A percentile compares a stretch with the other conserved stretches of the same genome.
Evolutionary conservation across 2,329 filamentous ascomycete species (phyloP).

Genomic region (Fonsecaea nubica): DNA sequence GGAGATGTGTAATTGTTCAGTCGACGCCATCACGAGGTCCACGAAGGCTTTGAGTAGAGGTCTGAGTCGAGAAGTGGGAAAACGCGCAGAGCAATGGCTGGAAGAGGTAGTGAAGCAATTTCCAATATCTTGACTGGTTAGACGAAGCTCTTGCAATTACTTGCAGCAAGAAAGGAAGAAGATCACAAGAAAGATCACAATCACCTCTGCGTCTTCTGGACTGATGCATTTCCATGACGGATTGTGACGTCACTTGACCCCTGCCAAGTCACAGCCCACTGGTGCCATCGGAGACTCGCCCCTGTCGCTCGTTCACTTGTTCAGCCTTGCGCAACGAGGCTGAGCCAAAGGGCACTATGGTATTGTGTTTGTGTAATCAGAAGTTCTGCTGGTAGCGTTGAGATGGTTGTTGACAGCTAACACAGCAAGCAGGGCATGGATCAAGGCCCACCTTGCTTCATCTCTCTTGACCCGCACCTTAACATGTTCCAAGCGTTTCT

Average conservation of each 20-base stretch:
- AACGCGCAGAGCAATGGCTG: not conserved
- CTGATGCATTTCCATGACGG: not conserved
- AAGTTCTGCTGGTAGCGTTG: too few relatives aligned
- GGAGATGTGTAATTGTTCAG: constrained; percentile 39
- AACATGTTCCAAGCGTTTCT: too few relatives aligned
- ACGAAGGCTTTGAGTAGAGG: not conserved
- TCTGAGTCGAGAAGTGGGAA: not conserved
- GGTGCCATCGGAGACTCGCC: not conserved
- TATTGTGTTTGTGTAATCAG: too few relatives aligned
- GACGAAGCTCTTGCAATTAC: not conserved
- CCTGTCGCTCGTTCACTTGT: not conserved
- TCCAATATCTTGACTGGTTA: not conserved
- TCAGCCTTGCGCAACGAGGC: not conserved
- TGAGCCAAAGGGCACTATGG: not conserved
- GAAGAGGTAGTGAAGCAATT: not conserved
- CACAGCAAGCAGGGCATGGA: too few relatives aligned
- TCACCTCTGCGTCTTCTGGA: not conserved
- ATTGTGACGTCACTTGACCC: constrained; percentile 1
- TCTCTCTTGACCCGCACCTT: too few relatives aligned
- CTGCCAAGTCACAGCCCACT: not conserved
- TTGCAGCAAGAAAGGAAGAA: not conserved
- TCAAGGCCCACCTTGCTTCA: too few relatives aligned
- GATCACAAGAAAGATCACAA: not conserved
- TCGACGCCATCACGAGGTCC: constrained; percentile 37
- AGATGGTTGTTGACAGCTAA: too few relatives aligned